A percentile compares a stretch with the other conserved stretches of the same genome.
These are phyloP conservation scores for Colletotrichum limetticola DNA, from an alignment of 2,329 filamentous ascomycete genomes.

Conservation along the genomic window DNA sequence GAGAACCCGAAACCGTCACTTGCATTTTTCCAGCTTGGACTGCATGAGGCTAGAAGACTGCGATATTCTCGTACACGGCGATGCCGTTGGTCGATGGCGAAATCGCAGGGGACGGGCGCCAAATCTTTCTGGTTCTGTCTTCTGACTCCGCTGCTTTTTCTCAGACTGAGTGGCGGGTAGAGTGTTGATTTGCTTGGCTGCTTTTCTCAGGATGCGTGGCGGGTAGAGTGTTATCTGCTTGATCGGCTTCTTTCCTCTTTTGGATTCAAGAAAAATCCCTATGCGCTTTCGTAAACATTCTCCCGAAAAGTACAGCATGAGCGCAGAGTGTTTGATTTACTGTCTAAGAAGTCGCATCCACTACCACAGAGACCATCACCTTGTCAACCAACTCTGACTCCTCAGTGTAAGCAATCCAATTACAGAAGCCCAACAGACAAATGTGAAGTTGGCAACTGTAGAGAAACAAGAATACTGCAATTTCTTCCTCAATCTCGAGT, in stretches of 20 bases:
- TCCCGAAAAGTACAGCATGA: neutral
- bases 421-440: constrained; percentile 17
- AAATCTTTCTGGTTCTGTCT: neutral
- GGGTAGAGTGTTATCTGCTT: too few species aligned
- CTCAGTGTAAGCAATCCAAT: neutral
- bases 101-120: neutral
- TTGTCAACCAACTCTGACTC: constrained; percentile 18
- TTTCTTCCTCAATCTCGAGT: constrained; percentile 9
- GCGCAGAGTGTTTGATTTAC: neutral
- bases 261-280: neutral
- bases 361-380: neutral
- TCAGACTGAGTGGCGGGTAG: neutral
- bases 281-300: neutral
- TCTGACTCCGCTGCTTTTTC: neutral
- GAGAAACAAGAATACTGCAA: constrained; percentile 20
- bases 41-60: neutral
- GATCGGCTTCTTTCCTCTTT: neutral
- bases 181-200: neutral
- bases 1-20: neutral
- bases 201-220: neutral
- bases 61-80: neutral
- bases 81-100: neutral
- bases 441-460: constrained; percentile 8
- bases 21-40: neutral
- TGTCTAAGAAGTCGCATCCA: neutral